Base-by-base conservation (phyloP, 106 monocot species). In the Gastrodia elata region DNA sequence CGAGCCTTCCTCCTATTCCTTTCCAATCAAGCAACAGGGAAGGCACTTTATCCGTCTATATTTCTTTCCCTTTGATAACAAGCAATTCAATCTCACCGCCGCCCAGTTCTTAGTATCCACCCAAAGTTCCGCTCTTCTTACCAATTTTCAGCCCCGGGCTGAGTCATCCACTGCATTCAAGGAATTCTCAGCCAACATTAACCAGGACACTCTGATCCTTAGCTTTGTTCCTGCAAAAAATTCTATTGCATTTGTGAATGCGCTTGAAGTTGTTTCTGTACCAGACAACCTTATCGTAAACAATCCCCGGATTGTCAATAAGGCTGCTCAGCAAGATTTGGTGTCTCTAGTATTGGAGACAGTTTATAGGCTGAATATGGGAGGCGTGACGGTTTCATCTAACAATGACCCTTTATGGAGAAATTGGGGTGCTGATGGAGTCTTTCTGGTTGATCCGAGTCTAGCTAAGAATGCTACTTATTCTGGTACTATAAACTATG, bases 281-380 rank as follows among this genome's bases (percentile, higher is more conserved):
- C 71, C 71, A 2, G 82, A 87, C 37, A n/a, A 70, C 52, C 87
- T 95, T 16, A 83, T 95, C 8, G 1, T 9, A 0, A 83, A 80
- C 49, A 24, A 38, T 3, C 87, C 82, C 4, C 70, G 75, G 69
- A 85, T 38, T 24, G 74, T 95, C n/a, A 71, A 80, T 49, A 6
- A 0, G 11, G 72, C 68, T 6, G 6, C 13, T 1, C 87, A 84
- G 65, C 30, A 69, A 1, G 88, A 87, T 25, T 46, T 95, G 40
- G 39, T 67, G 6, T 16, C 14, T 5, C 81, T 83, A 74, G 41
- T 76, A 8, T 55, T 94, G 68, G 87, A 91, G 81, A 94, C 83
- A 4, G 76, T 87, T 55, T 82, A 87, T 43, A 71, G 91, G 80
- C 43, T 95, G 79, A 95, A 95, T 52, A 89, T 91, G 91, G 94